Percentiles rank a stretch among this genome's conserved stretches.
These are phyloP conservation scores for Noccaea caerulescens DNA, from an alignment of 345 rosid genomes.

Conservation along the genomic window DNA sequence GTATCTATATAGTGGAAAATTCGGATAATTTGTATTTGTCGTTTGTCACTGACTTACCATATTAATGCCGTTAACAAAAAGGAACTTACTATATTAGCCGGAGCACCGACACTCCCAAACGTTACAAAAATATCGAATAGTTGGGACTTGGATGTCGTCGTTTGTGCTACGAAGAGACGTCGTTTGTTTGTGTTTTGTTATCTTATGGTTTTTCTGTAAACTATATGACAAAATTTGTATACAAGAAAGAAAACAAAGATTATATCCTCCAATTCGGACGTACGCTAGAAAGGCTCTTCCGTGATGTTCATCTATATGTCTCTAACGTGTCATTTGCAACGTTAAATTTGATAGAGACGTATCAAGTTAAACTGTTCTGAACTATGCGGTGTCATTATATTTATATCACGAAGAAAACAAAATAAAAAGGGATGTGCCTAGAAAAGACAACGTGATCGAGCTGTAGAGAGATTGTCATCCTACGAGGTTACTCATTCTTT, in stretches of 20 bases:
- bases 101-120: slow-evolving; percentile 38
- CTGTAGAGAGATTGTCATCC: slow-evolving; percentile 3
- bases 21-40: slow-evolving; percentile 8
- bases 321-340: slow-evolving; percentile 34
- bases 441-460: not conserved
- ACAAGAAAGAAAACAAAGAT: slow-evolving; percentile 22
- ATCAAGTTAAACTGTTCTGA: slow-evolving; percentile 15
- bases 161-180: slow-evolving; percentile 22
- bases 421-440: not conserved
- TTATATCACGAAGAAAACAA: not conserved
- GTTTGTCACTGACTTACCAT: slow-evolving; percentile 17
- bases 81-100: slow-evolving; percentile 25
- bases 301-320: not conserved
- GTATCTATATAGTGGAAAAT: slow-evolving; percentile 11
- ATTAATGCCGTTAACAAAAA: slow-evolving; percentile 11
- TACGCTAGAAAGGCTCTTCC: slow-evolving; percentile 13
- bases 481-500: not conserved
- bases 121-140: slow-evolving; percentile 34
- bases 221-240: slow-evolving; percentile 24
- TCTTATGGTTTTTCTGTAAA: slow-evolving; percentile 16
- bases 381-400: slow-evolving; percentile 11
- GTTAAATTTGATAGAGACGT: slow-evolving; percentile 37
- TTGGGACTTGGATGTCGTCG: slow-evolving; percentile 30
- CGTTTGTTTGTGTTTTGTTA: slow-evolving; percentile 18
- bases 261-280: slow-evolving; percentile 1